These are phyloP conservation scores for Raphanus sativus DNA, from an alignment of 345 rosid species.

Conservation along the genomic window DNA sequence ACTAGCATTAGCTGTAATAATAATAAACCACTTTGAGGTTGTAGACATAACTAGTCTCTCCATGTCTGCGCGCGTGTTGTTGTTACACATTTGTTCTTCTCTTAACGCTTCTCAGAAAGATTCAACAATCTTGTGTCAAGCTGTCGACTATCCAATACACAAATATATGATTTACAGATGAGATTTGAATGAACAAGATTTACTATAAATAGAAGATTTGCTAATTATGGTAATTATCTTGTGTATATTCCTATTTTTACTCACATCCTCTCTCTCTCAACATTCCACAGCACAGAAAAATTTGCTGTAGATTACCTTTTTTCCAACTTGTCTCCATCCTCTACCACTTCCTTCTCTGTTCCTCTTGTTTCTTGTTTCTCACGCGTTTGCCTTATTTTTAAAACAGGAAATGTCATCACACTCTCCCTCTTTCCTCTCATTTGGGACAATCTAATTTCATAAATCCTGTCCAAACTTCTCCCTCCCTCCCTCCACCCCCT, in stretches of 20 bases:
- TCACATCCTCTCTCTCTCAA: slow-evolving; percentile 29
- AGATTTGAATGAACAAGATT: slow-evolving; percentile 27
- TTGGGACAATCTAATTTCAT: slow-evolving; percentile 41
- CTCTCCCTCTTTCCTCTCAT: slow-evolving; percentile 47
- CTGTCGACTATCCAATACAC: slow-evolving; percentile 6
- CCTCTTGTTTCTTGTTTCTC: slow-evolving; percentile 12
- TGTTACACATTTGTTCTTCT: no score
- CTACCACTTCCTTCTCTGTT: slow-evolving; percentile 21
- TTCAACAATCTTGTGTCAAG: not conserved
- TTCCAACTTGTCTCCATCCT: slow-evolving; percentile 31
- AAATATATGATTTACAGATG: slow-evolving; percentile 20
- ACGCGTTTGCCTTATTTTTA: slow-evolving; percentile 27
- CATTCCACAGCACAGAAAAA: slow-evolving; percentile 25
- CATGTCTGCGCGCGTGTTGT: not conserved
- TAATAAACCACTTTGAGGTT: not conserved
- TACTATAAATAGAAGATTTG: slow-evolving; percentile 24
- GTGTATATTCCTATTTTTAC: slow-evolving; percentile 29
- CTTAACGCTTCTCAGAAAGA: no score
- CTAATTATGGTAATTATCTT: slow-evolving; percentile 17
- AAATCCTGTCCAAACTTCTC: slow-evolving; percentile 18
- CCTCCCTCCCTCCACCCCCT: slow-evolving; percentile 24
- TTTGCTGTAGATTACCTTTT: slow-evolving; percentile 38
- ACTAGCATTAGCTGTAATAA: not conserved
- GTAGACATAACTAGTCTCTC: not conserved
- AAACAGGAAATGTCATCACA: slow-evolving; percentile 39